These are phyloP conservation scores for Asterophora lycoperdoides DNA, from an alignment of 768 basidiomycete genomes.

Conservation along the genomic window DNA sequence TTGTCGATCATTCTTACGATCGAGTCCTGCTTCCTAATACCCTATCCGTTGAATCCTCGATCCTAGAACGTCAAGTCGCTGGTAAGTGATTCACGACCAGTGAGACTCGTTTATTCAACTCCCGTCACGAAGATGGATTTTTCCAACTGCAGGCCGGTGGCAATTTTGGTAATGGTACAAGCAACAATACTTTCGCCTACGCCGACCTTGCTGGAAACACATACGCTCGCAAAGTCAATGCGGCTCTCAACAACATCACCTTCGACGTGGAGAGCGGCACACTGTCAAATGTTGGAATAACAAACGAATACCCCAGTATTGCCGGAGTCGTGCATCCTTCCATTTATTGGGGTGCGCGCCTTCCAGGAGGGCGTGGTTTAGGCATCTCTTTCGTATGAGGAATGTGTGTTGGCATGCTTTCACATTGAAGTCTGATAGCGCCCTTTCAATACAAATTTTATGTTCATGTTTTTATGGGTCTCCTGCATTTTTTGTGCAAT, in stretches of 20 bases:
- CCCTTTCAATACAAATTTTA: not conserved
- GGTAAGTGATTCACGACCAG: conserved; percentile 31
- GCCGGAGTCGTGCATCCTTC: not conserved
- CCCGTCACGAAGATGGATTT: conserved; percentile 24
- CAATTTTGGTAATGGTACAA: conserved; percentile 65
- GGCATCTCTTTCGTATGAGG: too few relatives aligned
- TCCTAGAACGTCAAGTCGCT: conserved; percentile 54
- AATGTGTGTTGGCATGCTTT: too few relatives aligned
- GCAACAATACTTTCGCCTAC: conserved; percentile 64
- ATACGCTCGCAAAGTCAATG: conserved; percentile 55
- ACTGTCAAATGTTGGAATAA: conserved; percentile 24
- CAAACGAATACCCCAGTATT: not conserved
- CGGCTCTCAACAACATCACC: conserved; percentile 57
- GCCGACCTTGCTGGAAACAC: conserved; percentile 57
- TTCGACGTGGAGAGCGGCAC: conserved; percentile 54
- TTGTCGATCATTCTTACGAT: conserved; percentile 67
- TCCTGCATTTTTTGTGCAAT: too few relatives aligned
- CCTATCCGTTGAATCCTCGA: conserved; percentile 54
- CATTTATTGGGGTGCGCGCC: conserved; percentile 7
- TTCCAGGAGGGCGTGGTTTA: conserved; percentile 9
- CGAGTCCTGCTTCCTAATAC: conserved; percentile 55
- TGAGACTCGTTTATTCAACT: conserved; percentile 32
- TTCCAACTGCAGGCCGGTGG: conserved; percentile 27
- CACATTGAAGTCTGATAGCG: too few relatives aligned
- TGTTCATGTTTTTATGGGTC: too few relatives aligned